Evolutionary conservation across 169 alveolate genomes (phyloP), one percentile per base, ranked within the genome.

Genomic region (Theileria annulata): DNA sequence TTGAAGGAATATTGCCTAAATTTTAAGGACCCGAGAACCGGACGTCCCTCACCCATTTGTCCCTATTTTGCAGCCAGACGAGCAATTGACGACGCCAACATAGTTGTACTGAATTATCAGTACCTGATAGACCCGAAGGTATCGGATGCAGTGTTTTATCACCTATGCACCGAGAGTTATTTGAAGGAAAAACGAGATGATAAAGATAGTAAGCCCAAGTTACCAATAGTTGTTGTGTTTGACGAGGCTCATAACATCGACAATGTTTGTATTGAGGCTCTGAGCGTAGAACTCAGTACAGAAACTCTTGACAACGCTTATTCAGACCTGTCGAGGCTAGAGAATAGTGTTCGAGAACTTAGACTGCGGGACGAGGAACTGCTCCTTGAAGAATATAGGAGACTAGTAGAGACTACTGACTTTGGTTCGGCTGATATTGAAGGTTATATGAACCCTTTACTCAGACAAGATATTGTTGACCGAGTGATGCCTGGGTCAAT

Each of bases 211-310:
- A 85, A 49, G 88, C 68, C 59, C 21, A 88, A 89, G 73, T 93
- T 95, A 71, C 98, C 97, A 33, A 88, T 94, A 27, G 92, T 96
- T 21, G 97, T 97, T 4, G 98, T 97, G 1, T 96, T 97, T 82
- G 99, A 95, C 78, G 99, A 97, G 91, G 99, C 99, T n/a, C 99
- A 98, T 87, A 98, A 98, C 90, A 98, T 98, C 71, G 99, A 98
- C 87, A 96, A 97, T 78, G 98, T 97, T 42, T 98, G 99, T 84
- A 95, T 97, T 47, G 99, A 98, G 86, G 98, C 99, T 8, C 92
- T 96, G 76, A 94, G 97, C 84, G 96, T 97, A 3, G 93, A 96
- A 72, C 84, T 97, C 37, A 96, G 94, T 79, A 85, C 93, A 33
- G 94, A 88, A 48, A 88, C 91, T 1, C 73, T 97, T 58, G 94